Evolutionary conservation across 371 early-diverging fungal genomes (phyloP).

Genomic region (Mortierella sp.): DNA sequence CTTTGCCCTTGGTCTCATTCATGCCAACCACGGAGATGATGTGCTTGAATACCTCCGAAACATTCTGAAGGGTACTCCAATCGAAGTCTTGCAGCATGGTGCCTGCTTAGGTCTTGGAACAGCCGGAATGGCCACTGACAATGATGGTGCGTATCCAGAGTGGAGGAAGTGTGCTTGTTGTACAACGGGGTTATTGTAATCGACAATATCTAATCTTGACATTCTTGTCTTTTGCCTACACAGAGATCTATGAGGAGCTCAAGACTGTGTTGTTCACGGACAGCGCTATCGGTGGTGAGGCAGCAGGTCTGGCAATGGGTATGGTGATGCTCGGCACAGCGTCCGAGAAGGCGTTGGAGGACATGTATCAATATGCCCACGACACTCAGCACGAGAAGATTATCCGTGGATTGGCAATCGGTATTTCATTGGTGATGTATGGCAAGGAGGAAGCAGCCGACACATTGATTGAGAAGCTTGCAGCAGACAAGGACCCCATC

Average conservation of each 20-base stretch:
- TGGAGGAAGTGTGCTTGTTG: too few species aligned
- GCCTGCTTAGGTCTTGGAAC: conserved; percentile 98
- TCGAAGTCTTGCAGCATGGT: conserved; percentile 97
- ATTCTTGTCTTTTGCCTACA: conserved; percentile 1
- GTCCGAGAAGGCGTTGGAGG: conserved; percentile 84
- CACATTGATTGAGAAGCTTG: conserved; percentile 80
- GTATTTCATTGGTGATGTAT: conserved; percentile 95
- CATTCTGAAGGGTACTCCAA: conserved; percentile 82
- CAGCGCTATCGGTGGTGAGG: conserved; percentile 97
- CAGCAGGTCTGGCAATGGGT: conserved; percentile 98
- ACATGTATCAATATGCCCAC: conserved; percentile 95
- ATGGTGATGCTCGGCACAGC: conserved; percentile 96
- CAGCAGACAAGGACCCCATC: conserved; percentile 93
- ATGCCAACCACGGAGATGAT: conserved; percentile 90
- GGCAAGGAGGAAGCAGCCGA: conserved; percentile 96
- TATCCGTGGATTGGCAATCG: conserved; percentile 94
- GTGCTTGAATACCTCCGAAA: conserved; percentile 86
- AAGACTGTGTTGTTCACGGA: conserved; percentile 91
- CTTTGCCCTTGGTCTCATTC: conserved; percentile 98
- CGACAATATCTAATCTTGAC: too few species aligned
- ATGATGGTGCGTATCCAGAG: conserved; percentile 65
- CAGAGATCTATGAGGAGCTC: conserved; percentile 85
- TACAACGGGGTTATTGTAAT: too few species aligned
- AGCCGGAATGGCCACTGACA: conserved; percentile 95
- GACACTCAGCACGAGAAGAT: conserved; percentile 99